Evolutionary conservation across 805 yeast species (phyloP).

Genomic region (Monosporozyma aquatica): DNA sequence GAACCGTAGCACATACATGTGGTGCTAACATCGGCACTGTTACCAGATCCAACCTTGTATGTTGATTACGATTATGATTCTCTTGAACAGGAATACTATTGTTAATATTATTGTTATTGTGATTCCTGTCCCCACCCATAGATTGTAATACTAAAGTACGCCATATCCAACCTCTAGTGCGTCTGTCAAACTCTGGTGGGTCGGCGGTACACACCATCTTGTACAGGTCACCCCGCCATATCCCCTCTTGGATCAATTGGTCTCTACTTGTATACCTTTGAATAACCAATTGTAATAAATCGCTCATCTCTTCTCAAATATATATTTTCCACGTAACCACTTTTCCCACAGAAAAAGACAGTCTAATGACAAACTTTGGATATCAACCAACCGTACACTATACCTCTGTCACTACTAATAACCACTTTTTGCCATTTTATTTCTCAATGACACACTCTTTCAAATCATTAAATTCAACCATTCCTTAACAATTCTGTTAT

Average conservation of each 20-base stretch:
- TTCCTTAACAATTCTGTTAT: too few relatives aligned
- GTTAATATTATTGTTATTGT: too few relatives aligned
- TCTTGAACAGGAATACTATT: too few relatives aligned
- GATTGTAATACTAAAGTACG: slow-evolving; percentile 18
- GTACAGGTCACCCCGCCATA: slow-evolving; percentile 27
- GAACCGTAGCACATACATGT: too few relatives aligned
- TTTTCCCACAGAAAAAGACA: too few relatives aligned
- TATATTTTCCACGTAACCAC: too few relatives aligned
- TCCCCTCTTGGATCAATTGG: slow-evolving; percentile 21
- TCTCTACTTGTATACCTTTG: slow-evolving; percentile 21
- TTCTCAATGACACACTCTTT: too few relatives aligned
- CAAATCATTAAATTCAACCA: too few relatives aligned
- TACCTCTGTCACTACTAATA: too few relatives aligned
- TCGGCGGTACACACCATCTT: slow-evolving; percentile 2
- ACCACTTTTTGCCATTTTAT: too few relatives aligned
- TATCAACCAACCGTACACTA: too few relatives aligned
- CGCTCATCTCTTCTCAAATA: neutral
- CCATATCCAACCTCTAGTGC: slow-evolving; percentile 28
- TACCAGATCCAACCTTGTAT: slow-evolving; percentile 4
- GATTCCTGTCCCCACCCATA: slow-evolving; percentile 7
- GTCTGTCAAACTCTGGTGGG: slow-evolving; percentile 3
- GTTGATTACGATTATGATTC: slow-evolving; percentile 1
- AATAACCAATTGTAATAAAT: slow-evolving; percentile 9
- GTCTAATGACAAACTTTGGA: too few relatives aligned
- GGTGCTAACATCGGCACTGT: slow-evolving; percentile 12